Percentiles rank a stretch among this genome's conserved stretches.
Conservation (phyloP, 2,329 filamentous ascomycete genomes). For the Aspergillus eucalypticola region DNA sequence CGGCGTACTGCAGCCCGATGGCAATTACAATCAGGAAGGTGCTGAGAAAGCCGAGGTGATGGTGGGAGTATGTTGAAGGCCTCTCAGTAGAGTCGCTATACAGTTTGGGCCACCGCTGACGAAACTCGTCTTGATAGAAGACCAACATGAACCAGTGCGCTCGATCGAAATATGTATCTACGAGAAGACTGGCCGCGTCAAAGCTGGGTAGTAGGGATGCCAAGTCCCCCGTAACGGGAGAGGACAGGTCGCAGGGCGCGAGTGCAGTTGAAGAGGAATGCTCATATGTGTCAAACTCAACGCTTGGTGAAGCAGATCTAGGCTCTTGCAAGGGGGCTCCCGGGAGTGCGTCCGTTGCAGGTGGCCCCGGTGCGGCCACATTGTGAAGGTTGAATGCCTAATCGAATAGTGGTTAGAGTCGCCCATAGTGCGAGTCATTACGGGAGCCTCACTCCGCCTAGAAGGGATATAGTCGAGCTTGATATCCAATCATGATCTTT, state of each 20-base stretch:
- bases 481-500: conserved; percentile 13
- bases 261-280: background rate
- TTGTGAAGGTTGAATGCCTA: conserved; percentile 23
- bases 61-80: background rate
- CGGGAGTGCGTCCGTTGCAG: conserved; percentile 19
- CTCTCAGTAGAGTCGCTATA: background rate
- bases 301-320: background rate
- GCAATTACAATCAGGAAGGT: conserved; percentile 27
- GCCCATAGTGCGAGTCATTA: background rate
- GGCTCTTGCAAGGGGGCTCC: conserved; percentile 5
- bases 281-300: background rate
- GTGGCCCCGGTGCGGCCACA: conserved; percentile 6
- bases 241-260: background rate
- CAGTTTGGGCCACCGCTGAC: conserved; percentile 20
- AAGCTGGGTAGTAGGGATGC: conserved; percentile 23
- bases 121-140: conserved; percentile 39
- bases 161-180: conserved; percentile 43
- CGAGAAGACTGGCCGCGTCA: conserved; percentile 27
- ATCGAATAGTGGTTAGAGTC: background rate
- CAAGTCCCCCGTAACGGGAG: conserved; percentile 13
- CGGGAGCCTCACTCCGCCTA: conserved; percentile 16
- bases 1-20: conserved; percentile 26
- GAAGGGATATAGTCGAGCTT: conserved; percentile 25
- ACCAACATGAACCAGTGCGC: conserved; percentile 44
- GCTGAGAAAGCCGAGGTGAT: conserved; percentile 18